Conservation (phyloP, 1,284 basidiomycete genomes). For the Meripilus lineatus region DNA sequence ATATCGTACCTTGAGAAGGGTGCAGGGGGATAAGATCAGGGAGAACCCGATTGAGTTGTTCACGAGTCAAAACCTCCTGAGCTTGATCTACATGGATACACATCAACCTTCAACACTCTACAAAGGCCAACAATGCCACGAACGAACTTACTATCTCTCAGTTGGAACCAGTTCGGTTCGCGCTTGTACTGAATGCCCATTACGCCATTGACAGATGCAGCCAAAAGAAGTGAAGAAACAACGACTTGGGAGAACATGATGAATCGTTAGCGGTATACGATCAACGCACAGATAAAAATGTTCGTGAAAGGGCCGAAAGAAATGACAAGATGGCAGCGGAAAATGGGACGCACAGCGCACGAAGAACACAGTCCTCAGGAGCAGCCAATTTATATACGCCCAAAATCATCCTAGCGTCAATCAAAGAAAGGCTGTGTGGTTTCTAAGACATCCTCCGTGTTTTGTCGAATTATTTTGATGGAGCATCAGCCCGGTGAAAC, state of each 20-base stretch:
- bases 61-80: too few species aligned
- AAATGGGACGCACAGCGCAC: constrained; percentile 14
- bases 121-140: too few species aligned
- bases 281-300: constrained; percentile 13
- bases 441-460: neutral
- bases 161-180: too few species aligned
- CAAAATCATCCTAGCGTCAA: neutral
- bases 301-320: constrained; percentile 2
- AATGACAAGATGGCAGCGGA: constrained; percentile 5
- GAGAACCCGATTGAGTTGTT: too few species aligned
- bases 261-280: constrained; percentile 8
- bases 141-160: neutral
- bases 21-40: too few species aligned
- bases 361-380: neutral
- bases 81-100: too few species aligned
- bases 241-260: constrained; percentile 13
- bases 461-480: neutral
- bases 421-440: neutral
- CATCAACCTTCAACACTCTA: too few species aligned
- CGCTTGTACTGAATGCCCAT: too few species aligned
- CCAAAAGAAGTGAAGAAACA: constrained; percentile 11
- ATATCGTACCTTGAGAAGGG: too few species aligned
- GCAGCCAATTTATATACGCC: constrained; percentile 6
- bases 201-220: constrained; percentile 8
- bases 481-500: too few species aligned